Base-by-base conservation (phyloP, 768 basidiomycete genomes). In the Agrocybe praecox region DNA sequence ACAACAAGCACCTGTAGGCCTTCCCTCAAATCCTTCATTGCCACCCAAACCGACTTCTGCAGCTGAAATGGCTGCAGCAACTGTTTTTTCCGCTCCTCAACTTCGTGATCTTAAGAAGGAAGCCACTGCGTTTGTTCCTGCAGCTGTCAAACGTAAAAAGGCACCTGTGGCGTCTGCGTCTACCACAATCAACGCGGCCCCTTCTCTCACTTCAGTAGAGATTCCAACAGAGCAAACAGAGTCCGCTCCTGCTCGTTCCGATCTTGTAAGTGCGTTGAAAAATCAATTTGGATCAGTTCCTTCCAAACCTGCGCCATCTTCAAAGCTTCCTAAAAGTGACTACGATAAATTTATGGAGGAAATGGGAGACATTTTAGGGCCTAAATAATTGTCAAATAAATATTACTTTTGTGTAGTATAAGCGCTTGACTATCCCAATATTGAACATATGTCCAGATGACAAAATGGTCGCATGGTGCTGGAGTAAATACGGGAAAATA, bases 101-200 rank as follows among this genome's bases (percentile, higher is more conserved):
- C 72, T 99, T 49, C 90, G 96, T 14, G 94, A 99, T 72, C 78
- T 98, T 58, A 94, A 95, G 76, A 95, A 94, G 72, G 97, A 99
- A 70, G 90, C 91, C 9, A 96, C 94, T 0, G 86, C 91, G 0
- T 98, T 99, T 65, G 85, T 98, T 4, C 97, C 97, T 3, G 69
- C 87, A 1, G 79, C 89, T 2, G 73, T 96, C 50, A 93, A 92
- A 71, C 84, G 92, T 46, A 94, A 90, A 72, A 88, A 81, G 57
- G 72, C 74, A 34, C 69, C 68, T 18, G 64, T 69, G 4, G 63
- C 73, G 12, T 64, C 63, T 22, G 57, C 76, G 6, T 57, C 74
- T 19, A 68, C 75, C 1, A 81, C 75, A 59, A 65, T 90, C 29
- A 84, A 90, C 62, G 86, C 89, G 9, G 89, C 89, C 1, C 89